Conservation (phyloP, 1,284 basidiomycete species). For the Moesziomyces antarcticus region DNA sequence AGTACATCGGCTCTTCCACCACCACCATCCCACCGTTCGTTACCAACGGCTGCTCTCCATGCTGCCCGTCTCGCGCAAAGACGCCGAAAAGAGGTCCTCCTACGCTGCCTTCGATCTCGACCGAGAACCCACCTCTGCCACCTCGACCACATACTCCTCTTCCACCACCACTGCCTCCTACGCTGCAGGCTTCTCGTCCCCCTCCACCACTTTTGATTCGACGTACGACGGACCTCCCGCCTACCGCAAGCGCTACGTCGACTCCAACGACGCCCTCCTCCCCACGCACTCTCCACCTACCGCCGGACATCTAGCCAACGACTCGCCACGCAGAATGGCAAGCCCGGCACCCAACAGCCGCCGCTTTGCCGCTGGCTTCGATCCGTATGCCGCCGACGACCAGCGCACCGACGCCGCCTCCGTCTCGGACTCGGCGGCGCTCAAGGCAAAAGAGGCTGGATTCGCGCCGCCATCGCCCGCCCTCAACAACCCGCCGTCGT, state of each 20-base stretch:
- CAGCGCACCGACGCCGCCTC: not conserved
- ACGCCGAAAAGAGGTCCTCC: constrained; percentile 40
- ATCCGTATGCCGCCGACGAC: constrained; percentile 25
- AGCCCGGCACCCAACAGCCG: constrained; percentile 24
- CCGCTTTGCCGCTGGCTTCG: constrained; percentile 49
- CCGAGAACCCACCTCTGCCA: constrained; percentile 1
- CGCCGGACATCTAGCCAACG: constrained; percentile 14
- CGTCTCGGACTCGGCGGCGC: constrained; percentile 29
- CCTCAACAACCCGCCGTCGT: not conserved
- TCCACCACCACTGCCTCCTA: constrained; percentile 10
- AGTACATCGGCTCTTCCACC: constrained; percentile 1
- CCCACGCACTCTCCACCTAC: constrained; percentile 41
- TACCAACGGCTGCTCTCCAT: constrained; percentile 22
- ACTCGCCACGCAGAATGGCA: constrained; percentile 29
- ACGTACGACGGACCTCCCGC: constrained; percentile 22
- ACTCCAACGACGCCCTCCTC: constrained; percentile 37
- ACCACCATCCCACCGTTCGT: constrained; percentile 1
- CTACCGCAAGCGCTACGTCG: constrained; percentile 47
- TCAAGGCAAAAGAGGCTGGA: constrained; percentile 41
- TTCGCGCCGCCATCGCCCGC: constrained; percentile 16
- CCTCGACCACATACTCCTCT: constrained; percentile 2
- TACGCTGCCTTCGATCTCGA: constrained; percentile 30
- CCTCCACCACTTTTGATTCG: constrained; percentile 17
- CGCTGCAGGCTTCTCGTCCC: constrained; percentile 13
- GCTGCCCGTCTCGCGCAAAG: constrained; percentile 38